Percentiles rank a stretch among this genome's conserved stretches.
These are phyloP conservation scores for Penicillium sp. DNA, from an alignment of 2,329 filamentous ascomycete species.

Conservation along the genomic window DNA sequence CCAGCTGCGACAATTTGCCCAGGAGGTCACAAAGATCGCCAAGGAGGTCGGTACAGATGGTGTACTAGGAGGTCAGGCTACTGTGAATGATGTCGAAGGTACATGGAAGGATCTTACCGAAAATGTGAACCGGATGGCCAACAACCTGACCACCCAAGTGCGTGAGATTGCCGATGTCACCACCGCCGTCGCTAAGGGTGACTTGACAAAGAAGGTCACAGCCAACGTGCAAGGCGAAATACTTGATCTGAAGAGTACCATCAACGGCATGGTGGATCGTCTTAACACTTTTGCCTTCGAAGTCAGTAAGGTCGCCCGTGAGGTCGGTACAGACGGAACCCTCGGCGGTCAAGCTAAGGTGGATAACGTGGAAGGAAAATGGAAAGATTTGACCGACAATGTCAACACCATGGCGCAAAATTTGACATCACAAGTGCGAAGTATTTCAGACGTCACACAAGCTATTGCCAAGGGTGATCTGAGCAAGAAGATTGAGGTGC, in stretches of 20 bases:
- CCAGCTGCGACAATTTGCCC: conserved; percentile 92
- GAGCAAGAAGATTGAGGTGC: conserved; percentile 92
- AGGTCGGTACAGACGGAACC: conserved; percentile 64
- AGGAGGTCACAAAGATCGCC: conserved; percentile 94
- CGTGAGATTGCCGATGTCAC: conserved; percentile 97
- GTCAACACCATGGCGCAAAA: conserved; percentile 68
- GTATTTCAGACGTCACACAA: conserved; percentile 91
- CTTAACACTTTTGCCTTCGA: conserved; percentile 65
- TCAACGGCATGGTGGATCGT: conserved; percentile 67
- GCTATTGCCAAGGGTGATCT: conserved; percentile 95
- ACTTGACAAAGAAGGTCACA: conserved; percentile 93
- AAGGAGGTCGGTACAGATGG: conserved; percentile 96
- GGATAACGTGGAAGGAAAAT: conserved; percentile 65
- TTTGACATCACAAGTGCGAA: conserved; percentile 69
- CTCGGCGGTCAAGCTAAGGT: conserved; percentile 65
- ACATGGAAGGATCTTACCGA: conserved; percentile 96
- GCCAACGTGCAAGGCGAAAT: conserved; percentile 95
- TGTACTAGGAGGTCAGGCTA: conserved; percentile 88
- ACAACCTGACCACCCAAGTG: conserved; percentile 96
- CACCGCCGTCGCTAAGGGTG: conserved; percentile 88
- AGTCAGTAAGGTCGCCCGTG: conserved; percentile 64
- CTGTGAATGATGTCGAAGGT: conserved; percentile 92
- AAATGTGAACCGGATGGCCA: conserved; percentile 97
- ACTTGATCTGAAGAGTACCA: conserved; percentile 87
- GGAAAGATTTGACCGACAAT: conserved; percentile 66